Base-by-base conservation (phyloP, 2,329 filamentous ascomycete genomes). In the Calonectria hongkongensis region DNA sequence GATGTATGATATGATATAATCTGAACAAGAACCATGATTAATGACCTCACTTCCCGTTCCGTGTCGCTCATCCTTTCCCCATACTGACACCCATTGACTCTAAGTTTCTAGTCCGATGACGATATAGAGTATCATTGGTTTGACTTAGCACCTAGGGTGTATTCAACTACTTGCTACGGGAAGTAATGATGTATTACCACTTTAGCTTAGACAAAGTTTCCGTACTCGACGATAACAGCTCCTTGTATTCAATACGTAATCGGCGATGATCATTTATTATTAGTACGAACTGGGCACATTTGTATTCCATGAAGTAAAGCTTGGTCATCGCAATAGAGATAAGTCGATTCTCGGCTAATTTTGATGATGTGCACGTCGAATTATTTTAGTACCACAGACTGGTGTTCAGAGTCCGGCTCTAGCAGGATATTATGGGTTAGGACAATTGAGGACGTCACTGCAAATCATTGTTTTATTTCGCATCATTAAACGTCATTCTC, bases 1-100 rank as follows among this genome's bases (percentile, higher is more conserved):
- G 68, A 78, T 71, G 75, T 71, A 78, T 78, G 63, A 70, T 77
- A 74, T 72, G 63, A 76, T 74, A 78, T 69, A 76, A 78, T 72
- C 28, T 50, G 36, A 66, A 68, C 66, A 54, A 64, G 36, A 66
- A 68, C 62, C 48, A 64, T 30, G 21, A 65, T 68, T 62, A 66
- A 73, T 63, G 27, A 71, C 43, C 56, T 51, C 27, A 68, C 36
- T 13, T 33, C 13, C 16, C 4, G 56, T 45, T 28, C 50, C 21
- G 15, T 25, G 45, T 33, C 21, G 48, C 36, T 15, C 47, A 27
- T 58, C 48, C 28, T 25, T 43, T 47, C 39, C 27, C 18, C 21
- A 36, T 51, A 9, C n/a, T 39, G 5, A 25, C n/a, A 4, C 15
- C 21, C 10, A 21, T 30, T 62, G 36, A 30, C 36, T n/a, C 21